phyloP scores from a whole-genome alignment of 2,329 filamentous ascomycete genomes.

The Aureobasidium sp. region DNA sequence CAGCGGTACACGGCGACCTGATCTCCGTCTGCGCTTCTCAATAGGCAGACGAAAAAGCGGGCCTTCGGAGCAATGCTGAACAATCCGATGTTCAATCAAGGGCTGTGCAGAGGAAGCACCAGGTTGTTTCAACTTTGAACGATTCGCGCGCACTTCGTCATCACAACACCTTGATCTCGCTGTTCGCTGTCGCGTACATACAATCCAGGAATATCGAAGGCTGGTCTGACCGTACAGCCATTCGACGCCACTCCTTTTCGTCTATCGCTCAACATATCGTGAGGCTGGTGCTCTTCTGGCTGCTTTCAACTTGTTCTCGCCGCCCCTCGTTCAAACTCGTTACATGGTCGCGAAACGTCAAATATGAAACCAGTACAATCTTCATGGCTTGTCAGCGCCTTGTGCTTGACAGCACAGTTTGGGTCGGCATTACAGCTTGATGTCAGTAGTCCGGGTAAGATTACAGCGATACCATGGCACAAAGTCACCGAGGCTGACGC shows the following conservation, averaged over 20 bases:
- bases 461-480: not conserved
- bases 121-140: not conserved
- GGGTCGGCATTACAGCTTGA: slow-evolving; percentile 5
- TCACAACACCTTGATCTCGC: slow-evolving; percentile 9
- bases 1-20: not conserved
- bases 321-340: not conserved
- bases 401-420: not conserved
- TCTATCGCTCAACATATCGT: not conserved
- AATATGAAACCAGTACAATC: not conserved
- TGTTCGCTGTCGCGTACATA: not conserved
- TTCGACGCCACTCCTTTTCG: not conserved
- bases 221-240: not conserved
- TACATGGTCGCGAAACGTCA: not conserved
- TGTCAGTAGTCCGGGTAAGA: slow-evolving; percentile 11
- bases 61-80: not conserved
- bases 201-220: not conserved
- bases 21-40: not conserved
- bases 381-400: slow-evolving; percentile 3
- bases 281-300: not conserved
- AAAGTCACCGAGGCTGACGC: not conserved
- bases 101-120: slow-evolving; percentile 4
- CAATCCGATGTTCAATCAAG: slow-evolving; percentile 5
- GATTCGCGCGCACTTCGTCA: slow-evolving; percentile 1
- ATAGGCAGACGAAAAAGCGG: not conserved
- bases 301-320: not conserved